Conservation (phyloP, 2,329 filamentous ascomycete species). For the Alternaria arborescens region DNA sequence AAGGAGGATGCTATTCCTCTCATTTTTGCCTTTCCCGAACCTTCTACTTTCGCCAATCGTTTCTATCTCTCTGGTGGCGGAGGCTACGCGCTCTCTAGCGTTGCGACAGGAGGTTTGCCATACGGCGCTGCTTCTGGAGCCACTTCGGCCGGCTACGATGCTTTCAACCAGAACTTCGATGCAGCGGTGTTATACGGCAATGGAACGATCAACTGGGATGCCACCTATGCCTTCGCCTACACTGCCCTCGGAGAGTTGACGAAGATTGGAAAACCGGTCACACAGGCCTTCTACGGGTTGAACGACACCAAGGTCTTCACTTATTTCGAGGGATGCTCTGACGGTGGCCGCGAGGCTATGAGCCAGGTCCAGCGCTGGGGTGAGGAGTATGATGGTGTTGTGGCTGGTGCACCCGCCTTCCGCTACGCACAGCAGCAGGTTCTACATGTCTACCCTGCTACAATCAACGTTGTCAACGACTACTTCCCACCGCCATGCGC, state of each 20-base stretch:
- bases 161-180: constrained; percentile 54
- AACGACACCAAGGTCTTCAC: constrained; percentile 49
- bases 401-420: constrained; percentile 59
- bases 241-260: constrained; percentile 63
- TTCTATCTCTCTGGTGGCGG: constrained; percentile 60
- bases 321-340: constrained; percentile 65
- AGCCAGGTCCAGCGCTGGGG: constrained; percentile 62
- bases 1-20: constrained; percentile 25
- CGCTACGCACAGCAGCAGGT: constrained; percentile 58
- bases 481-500: constrained; percentile 59
- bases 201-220: constrained; percentile 62
- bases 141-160: constrained; percentile 62
- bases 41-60: constrained; percentile 56
- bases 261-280: constrained; percentile 56
- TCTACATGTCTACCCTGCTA: constrained; percentile 53
- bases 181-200: constrained; percentile 50
- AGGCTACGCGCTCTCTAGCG: constrained; percentile 43
- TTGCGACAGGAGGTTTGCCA: constrained; percentile 54
- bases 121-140: constrained; percentile 60
- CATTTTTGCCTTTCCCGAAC: constrained; percentile 56
- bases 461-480: constrained; percentile 51
- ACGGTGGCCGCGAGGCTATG: constrained; percentile 61
- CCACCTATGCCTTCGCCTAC: constrained; percentile 61
- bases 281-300: constrained; percentile 50
- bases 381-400: constrained; percentile 58